These are phyloP conservation scores for Rhazya stricta DNA, from an alignment of 257 asterid genomes.

Conservation along the genomic window DNA sequence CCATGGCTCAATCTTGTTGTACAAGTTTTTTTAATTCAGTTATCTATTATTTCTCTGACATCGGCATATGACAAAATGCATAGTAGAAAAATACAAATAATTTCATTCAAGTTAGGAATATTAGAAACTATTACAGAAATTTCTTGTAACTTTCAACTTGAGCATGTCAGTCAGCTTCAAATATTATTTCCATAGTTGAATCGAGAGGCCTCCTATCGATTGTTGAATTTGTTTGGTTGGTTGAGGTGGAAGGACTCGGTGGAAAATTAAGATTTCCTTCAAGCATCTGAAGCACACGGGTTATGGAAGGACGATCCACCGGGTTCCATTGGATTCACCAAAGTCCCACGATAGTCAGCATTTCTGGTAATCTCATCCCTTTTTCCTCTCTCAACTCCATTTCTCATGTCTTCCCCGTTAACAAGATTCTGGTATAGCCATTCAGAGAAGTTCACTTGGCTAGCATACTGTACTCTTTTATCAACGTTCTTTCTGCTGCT, in stretches of 20 bases:
- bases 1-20: no score
- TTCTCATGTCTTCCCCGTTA: constrained; percentile 19
- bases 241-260: background rate
- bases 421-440: constrained; percentile 34
- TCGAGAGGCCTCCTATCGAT: background rate
- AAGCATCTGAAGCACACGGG: constrained; percentile 31
- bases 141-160: background rate
- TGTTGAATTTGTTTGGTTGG: background rate
- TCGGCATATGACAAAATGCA: no score
- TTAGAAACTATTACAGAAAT: no score
- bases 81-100: no score
- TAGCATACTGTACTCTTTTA: constrained; percentile 26
- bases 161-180: background rate
- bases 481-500: constrained; percentile 37
- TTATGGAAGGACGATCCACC: constrained; percentile 29
- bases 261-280: constrained; percentile 22
- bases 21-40: no score
- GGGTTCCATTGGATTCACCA: constrained; percentile 40
- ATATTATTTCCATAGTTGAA: background rate
- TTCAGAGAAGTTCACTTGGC: constrained; percentile 28
- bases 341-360: constrained; percentile 28
- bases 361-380: constrained; percentile 12
- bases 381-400: constrained; percentile 11
- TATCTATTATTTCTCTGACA: no score
- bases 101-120: no score